Evolutionary conservation across 1,284 basidiomycete species (phyloP).

Genomic region (Gomphus sp.): DNA sequence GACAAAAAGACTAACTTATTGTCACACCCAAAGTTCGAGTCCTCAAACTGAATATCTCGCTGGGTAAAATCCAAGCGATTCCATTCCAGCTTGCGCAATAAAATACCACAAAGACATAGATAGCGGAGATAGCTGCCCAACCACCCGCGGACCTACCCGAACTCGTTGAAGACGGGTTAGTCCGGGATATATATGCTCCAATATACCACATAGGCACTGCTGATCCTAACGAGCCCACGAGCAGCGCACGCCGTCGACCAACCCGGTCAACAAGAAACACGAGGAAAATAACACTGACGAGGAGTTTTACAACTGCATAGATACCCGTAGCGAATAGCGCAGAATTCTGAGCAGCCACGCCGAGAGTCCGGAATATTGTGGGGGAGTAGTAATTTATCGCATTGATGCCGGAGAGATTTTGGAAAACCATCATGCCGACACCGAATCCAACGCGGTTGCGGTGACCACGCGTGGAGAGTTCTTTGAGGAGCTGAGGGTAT

Average conservation of each 20-base stretch:
- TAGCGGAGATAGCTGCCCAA: neutral
- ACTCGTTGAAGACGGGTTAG: neutral
- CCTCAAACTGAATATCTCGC: slow-evolving; percentile 12
- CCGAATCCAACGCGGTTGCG: neutral
- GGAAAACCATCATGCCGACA: slow-evolving; percentile 1
- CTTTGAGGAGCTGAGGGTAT: slow-evolving; percentile 12
- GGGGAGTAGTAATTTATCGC: slow-evolving; percentile 36
- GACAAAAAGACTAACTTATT: slow-evolving; percentile 5
- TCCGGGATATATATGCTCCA: neutral
- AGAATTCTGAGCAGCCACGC: slow-evolving; percentile 29
- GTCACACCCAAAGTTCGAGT: slow-evolving; percentile 20
- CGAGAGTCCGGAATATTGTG: slow-evolving; percentile 33
- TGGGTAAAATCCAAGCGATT: slow-evolving; percentile 1
- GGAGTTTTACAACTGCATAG: slow-evolving; percentile 10
- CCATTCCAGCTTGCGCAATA: slow-evolving; percentile 18
- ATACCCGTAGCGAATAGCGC: slow-evolving; percentile 38
- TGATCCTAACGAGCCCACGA: slow-evolving; percentile 30
- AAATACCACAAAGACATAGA: neutral
- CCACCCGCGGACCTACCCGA: no score
- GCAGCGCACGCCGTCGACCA: no score
- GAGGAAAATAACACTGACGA: no score
- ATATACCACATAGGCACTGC: slow-evolving; percentile 30
- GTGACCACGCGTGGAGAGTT: neutral
- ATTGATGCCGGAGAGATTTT: slow-evolving; percentile 24
- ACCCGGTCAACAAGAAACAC: no score